phyloP scores from a whole-genome alignment of 2,329 filamentous ascomycete species.

The Colletotrichum liaoningense region DNA sequence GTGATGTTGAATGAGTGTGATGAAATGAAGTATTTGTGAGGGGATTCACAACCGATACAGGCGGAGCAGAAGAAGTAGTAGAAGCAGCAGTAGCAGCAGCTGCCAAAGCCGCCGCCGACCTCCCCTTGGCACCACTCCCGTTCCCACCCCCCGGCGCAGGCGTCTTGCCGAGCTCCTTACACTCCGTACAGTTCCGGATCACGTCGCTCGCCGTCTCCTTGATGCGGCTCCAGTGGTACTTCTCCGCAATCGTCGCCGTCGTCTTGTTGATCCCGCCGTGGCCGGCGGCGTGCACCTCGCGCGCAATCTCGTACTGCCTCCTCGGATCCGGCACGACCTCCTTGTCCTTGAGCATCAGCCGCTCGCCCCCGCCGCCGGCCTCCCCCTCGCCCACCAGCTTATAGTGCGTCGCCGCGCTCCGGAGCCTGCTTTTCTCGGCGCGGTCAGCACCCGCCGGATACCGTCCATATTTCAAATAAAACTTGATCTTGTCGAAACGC shows the following conservation, averaged over 20 bases:
- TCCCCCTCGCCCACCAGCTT: conserved; percentile 72
- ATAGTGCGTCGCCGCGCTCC: conserved; percentile 95
- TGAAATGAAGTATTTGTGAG: neutral
- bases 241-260: conserved; percentile 91
- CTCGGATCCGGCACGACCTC: conserved; percentile 94
- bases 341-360: conserved; percentile 96
- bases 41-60: conserved; percentile 7
- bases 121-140: conserved; percentile 17
- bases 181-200: conserved; percentile 90
- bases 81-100: neutral
- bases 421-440: conserved; percentile 93
- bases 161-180: conserved; percentile 81
- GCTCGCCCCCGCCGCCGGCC: conserved; percentile 63
- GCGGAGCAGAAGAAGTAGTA: neutral
- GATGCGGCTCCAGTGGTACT: conserved; percentile 97
- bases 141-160: conserved; percentile 38
- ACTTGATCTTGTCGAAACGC: conserved; percentile 98
- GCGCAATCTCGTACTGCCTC: conserved; percentile 90
- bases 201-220: conserved; percentile 97
- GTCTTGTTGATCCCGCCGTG: conserved; percentile 99
- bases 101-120: conserved; percentile 8
- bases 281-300: conserved; percentile 76
- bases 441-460: conserved; percentile 94
- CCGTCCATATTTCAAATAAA: conserved; percentile 93
- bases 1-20: conserved; percentile 6